Evolutionary conservation across 1,284 basidiomycete species (phyloP).

Genomic region (Apiotrichum mycotoxinovorans): DNA sequence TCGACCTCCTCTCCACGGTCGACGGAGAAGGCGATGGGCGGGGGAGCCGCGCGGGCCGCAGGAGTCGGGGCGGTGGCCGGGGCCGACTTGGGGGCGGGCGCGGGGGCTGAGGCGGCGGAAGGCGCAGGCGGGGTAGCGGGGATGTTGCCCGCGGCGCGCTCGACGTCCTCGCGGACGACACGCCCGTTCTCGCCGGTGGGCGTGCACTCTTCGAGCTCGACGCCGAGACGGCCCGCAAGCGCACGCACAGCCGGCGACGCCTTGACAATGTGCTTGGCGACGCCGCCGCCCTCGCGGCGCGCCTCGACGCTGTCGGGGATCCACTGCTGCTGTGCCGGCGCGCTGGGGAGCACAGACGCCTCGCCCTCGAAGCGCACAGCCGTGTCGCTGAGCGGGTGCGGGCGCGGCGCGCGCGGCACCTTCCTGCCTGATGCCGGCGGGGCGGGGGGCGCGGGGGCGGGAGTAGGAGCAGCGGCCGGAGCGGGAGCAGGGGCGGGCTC

Average conservation of each 20-base stretch:
- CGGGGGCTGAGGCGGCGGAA: background rate
- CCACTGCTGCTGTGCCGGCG: constrained; percentile 7
- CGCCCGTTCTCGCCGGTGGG: constrained; percentile 58
- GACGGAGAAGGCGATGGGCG: constrained; percentile 1
- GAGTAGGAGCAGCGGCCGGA: background rate
- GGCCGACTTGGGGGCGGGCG: background rate
- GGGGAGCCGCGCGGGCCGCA: background rate
- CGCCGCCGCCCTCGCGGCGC: constrained; percentile 9
- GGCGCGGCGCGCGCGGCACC: constrained; percentile 6
- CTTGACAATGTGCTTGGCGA: constrained; percentile 24
- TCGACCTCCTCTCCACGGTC: constrained; percentile 63
- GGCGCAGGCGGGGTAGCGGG: background rate
- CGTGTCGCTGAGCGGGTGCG: constrained; percentile 21
- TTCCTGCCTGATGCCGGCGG: background rate
- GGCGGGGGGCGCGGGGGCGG: constrained; percentile 3
- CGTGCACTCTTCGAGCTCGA: constrained; percentile 55
- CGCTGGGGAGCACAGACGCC: constrained; percentile 34
- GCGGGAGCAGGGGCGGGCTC: background rate
- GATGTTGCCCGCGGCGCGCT: constrained; percentile 33
- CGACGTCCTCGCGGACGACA: constrained; percentile 63
- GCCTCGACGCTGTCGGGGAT: constrained; percentile 17
- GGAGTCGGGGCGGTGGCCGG: background rate
- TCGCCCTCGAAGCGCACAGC: constrained; percentile 37
- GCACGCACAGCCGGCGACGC: constrained; percentile 40
- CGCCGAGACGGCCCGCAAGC: constrained; percentile 32